Conservation (phyloP, 2,329 filamentous ascomycete species). For the Neopestalotiopsis sp. region DNA sequence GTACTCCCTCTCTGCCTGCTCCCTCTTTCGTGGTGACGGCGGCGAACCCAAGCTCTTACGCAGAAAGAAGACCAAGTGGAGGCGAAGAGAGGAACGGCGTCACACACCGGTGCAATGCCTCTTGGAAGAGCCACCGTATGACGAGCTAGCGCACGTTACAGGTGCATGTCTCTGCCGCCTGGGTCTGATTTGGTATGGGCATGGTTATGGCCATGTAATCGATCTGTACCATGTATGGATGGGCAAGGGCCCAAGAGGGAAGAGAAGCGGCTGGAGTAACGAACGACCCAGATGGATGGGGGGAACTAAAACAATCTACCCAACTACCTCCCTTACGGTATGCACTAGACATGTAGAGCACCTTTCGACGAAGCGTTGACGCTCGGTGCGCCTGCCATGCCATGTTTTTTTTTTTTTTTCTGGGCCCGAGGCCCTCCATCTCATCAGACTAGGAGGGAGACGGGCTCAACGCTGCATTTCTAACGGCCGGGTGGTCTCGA, state of each 20-base stretch:
- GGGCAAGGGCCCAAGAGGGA: neutral
- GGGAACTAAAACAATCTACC: neutral
- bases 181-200: neutral
- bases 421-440: neutral
- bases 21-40: neutral
- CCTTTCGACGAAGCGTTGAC: constrained; percentile 15
- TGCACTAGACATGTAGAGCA: neutral
- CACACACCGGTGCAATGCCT: constrained; percentile 14
- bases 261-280: neutral
- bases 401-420: neutral
- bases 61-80: constrained; percentile 13
- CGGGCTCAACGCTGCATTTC: constrained; percentile 10
- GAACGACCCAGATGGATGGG: neutral
- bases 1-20: neutral
- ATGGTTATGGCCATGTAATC: neutral
- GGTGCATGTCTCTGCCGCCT: constrained; percentile 21
- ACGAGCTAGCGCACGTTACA: constrained; percentile 22
- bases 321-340: neutral
- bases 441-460: constrained; percentile 10
- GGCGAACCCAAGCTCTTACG: neutral
- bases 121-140: constrained; percentile 15
- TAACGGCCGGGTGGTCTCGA: constrained; percentile 14
- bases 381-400: constrained; percentile 1
- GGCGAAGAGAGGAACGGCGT: constrained; percentile 14
- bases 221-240: neutral